Percentiles rank a stretch among this genome's conserved stretches.
These are phyloP conservation scores for Botrytis fragariae DNA, from an alignment of 2,329 filamentous ascomycete genomes.

Conservation along the genomic window DNA sequence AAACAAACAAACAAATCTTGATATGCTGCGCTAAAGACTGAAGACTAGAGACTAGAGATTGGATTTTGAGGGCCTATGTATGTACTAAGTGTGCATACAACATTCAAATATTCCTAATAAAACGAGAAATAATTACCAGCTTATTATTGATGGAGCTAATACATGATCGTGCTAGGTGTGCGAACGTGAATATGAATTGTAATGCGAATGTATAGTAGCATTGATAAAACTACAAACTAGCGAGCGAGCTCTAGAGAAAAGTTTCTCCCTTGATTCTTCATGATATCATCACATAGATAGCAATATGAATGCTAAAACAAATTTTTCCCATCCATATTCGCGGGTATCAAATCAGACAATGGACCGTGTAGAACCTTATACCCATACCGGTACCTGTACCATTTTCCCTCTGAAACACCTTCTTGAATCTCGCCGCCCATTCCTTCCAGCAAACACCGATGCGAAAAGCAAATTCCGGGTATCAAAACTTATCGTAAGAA, in stretches of 20 bases:
- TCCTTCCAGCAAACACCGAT: background rate
- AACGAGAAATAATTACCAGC: no score
- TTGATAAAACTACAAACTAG: background rate
- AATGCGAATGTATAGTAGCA: background rate
- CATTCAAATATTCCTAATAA: no score
- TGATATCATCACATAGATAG: background rate
- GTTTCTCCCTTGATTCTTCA: background rate
- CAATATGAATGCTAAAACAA: background rate
- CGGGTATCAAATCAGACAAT: background rate
- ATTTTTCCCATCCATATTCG: background rate
- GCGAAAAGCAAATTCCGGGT: background rate
- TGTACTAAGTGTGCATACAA: no score
- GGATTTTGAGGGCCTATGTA: no score
- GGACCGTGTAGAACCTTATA: background rate
- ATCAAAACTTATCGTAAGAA: background rate
- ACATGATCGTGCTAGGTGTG: background rate
- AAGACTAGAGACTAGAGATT: no score
- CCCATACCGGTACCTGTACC: background rate
- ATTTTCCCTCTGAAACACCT: background rate
- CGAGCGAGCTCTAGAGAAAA: background rate
- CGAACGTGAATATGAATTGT: background rate
- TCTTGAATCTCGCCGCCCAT: background rate
- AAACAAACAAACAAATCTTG: no score
- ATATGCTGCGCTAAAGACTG: no score
- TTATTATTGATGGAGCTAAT: no score